phyloP scores from a whole-genome alignment of 139 green algal species.

The Haematococcus sp. region DNA sequence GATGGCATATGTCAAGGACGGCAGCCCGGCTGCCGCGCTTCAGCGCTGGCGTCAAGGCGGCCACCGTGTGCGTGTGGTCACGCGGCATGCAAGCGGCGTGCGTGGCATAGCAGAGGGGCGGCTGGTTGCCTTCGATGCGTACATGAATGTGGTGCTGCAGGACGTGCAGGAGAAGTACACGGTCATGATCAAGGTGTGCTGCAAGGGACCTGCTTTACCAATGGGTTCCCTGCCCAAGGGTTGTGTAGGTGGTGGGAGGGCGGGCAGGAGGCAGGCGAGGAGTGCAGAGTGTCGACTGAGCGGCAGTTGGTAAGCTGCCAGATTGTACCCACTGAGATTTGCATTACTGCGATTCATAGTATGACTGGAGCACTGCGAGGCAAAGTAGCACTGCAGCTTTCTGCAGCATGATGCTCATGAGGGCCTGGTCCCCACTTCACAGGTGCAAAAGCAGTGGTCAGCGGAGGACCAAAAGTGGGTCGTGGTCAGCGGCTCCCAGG shows the following conservation, averaged over 20 bases:
- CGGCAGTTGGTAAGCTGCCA: not conserved
- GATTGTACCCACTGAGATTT: not conserved
- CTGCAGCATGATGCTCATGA: too few species aligned
- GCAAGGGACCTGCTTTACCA: slow-evolving; percentile 9
- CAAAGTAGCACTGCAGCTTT: not conserved
- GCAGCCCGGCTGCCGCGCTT: not conserved
- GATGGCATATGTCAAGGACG: not conserved
- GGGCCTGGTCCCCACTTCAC: too few species aligned
- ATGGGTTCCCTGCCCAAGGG: not conserved
- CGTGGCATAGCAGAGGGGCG: slow-evolving; percentile 48
- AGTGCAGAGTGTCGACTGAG: too few species aligned
- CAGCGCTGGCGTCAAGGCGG: slow-evolving; percentile 9
- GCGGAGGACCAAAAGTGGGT: too few species aligned
- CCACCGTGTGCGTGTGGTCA: slow-evolving; percentile 56
- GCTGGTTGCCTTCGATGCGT: slow-evolving; percentile 51
- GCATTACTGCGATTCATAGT: not conserved
- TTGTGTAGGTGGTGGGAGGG: slow-evolving; percentile 10
- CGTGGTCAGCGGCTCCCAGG: too few species aligned
- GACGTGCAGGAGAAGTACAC: slow-evolving; percentile 75
- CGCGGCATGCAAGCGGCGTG: slow-evolving; percentile 62
- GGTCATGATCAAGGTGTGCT: slow-evolving; percentile 46
- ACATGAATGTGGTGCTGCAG: slow-evolving; percentile 72
- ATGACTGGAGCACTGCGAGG: not conserved
- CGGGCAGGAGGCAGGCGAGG: too few species aligned
- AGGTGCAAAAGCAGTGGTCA: too few species aligned